phyloP scores from a whole-genome alignment of 441 rosid species.

The Iberis amara region DNA sequence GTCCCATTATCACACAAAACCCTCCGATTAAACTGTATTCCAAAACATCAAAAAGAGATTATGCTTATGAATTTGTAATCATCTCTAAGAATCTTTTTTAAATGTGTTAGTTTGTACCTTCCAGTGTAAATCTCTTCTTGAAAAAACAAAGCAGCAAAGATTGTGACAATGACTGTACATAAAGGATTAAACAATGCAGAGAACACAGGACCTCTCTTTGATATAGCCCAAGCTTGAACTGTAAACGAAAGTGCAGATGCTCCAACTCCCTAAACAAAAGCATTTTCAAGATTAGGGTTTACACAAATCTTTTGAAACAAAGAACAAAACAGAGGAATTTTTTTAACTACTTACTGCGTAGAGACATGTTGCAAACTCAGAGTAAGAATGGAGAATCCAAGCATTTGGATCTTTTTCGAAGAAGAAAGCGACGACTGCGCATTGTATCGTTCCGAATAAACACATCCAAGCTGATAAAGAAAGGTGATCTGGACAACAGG shows the following conservation, averaged over 20 bases:
- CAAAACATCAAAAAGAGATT: not conserved
- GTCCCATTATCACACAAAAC: constrained; percentile 50
- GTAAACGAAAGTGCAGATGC: constrained; percentile 53
- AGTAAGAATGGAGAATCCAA: constrained; percentile 48
- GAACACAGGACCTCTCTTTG: constrained; percentile 54
- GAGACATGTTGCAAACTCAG: constrained; percentile 35
- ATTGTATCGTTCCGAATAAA: constrained; percentile 45
- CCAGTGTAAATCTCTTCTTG: constrained; percentile 51
- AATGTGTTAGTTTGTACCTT: constrained; percentile 33
- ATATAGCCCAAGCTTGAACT: constrained; percentile 59
- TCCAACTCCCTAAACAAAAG: constrained; percentile 38
- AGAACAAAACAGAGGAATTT: constrained; percentile 1
- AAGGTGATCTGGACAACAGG: constrained; percentile 43
- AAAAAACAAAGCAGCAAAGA: constrained; percentile 46
- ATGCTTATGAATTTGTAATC: constrained; percentile 1
- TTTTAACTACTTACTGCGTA: constrained; percentile 28
- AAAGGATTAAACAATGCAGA: constrained; percentile 60
- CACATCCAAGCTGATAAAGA: constrained; percentile 64
- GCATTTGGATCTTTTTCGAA: constrained; percentile 34
- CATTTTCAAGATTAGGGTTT: not conserved
- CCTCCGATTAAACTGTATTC: constrained; percentile 52
- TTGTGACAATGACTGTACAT: constrained; percentile 47
- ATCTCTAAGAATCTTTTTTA: not conserved
- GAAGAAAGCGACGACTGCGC: constrained; percentile 34
- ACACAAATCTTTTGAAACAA: not conserved